These are phyloP conservation scores for Sporothrix phasma DNA, from an alignment of 2,329 filamentous ascomycete genomes.

Conservation along the genomic window DNA sequence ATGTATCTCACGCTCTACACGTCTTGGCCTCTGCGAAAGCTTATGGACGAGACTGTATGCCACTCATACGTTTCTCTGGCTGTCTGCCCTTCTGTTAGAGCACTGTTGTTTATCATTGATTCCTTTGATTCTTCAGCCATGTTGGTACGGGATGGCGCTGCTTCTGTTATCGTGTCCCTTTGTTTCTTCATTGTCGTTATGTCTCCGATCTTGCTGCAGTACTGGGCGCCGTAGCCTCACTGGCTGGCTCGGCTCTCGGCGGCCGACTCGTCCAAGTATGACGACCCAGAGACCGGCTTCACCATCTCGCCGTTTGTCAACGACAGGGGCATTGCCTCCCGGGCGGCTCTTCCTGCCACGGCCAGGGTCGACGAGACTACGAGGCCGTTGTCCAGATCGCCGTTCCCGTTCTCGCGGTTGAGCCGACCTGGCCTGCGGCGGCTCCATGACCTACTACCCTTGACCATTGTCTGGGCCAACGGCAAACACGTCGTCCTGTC, in stretches of 20 bases:
- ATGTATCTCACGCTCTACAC: background rate
- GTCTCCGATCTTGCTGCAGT: slow-evolving; percentile 5
- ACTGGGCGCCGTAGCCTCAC: slow-evolving; percentile 8
- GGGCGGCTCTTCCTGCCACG: slow-evolving; percentile 28
- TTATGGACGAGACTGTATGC: background rate
- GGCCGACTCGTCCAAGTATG: slow-evolving; percentile 27
- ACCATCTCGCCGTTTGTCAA: slow-evolving; percentile 34
- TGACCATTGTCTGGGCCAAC: slow-evolving; percentile 36
- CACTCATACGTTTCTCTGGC: too few relatives aligned
- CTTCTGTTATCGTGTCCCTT: background rate
- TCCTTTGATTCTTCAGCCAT: slow-evolving; percentile 13
- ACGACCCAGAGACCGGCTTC: slow-evolving; percentile 32
- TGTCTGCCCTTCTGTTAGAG: background rate
- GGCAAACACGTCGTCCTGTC: slow-evolving; percentile 31
- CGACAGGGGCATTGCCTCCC: slow-evolving; percentile 29
- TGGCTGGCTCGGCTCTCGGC: slow-evolving; percentile 17
- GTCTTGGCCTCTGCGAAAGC: background rate
- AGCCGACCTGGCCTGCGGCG: slow-evolving; percentile 41
- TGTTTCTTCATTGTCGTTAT: too few relatives aligned
- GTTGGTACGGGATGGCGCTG: slow-evolving; percentile 1
- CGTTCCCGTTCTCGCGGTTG: slow-evolving; percentile 36
- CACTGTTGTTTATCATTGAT: background rate
- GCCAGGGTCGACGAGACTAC: slow-evolving; percentile 22
- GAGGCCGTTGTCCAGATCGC: slow-evolving; percentile 33
- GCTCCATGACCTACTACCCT: slow-evolving; percentile 38